phyloP scores from a whole-genome alignment of 176 grass and related monocot species.

The Carex cristatella region DNA sequence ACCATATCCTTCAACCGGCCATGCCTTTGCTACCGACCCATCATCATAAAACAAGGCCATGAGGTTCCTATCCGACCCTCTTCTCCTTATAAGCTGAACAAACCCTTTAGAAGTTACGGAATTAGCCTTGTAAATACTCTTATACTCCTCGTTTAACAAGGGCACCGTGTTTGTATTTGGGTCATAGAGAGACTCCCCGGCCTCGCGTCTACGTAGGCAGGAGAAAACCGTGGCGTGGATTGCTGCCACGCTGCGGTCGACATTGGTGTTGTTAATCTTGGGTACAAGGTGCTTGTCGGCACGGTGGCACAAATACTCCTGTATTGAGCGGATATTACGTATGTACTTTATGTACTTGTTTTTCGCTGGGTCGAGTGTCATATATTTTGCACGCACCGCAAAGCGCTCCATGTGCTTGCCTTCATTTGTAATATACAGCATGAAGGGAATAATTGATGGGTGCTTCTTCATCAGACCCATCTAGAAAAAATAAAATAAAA shows the following conservation, averaged over 20 bases:
- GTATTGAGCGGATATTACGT: slow-evolving; percentile 78
- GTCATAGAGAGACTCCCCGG: slow-evolving; percentile 73
- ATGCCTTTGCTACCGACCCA: slow-evolving; percentile 83
- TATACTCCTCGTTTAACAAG: slow-evolving; percentile 73
- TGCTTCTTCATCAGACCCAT: slow-evolving; percentile 99
- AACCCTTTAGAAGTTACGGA: slow-evolving; percentile 84
- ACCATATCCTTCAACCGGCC: slow-evolving; percentile 50
- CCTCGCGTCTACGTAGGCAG: slow-evolving; percentile 55
- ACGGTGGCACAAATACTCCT: slow-evolving; percentile 78
- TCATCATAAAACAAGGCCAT: slow-evolving; percentile 90
- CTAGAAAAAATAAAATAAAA: slow-evolving; percentile 26
- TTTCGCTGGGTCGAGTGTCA: slow-evolving; percentile 89
- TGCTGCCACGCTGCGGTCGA: slow-evolving; percentile 76
- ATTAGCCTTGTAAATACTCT: slow-evolving; percentile 74
- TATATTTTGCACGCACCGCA: slow-evolving; percentile 93
- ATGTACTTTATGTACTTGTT: slow-evolving; percentile 98
- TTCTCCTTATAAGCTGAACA: slow-evolving; percentile 87
- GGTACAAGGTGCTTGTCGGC: slow-evolving; percentile 94
- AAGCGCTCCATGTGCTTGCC: slow-evolving; percentile 93
- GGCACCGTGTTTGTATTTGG: slow-evolving; percentile 58
- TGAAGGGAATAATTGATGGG: slow-evolving; percentile 96
- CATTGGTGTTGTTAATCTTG: slow-evolving; percentile 96
- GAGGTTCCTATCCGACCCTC: slow-evolving; percentile 70
- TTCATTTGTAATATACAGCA: slow-evolving; percentile 93
- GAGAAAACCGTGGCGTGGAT: slow-evolving; percentile 90